Evolutionary conservation across 768 basidiomycete genomes (phyloP).

Genomic region (Amanita molliuscula): DNA sequence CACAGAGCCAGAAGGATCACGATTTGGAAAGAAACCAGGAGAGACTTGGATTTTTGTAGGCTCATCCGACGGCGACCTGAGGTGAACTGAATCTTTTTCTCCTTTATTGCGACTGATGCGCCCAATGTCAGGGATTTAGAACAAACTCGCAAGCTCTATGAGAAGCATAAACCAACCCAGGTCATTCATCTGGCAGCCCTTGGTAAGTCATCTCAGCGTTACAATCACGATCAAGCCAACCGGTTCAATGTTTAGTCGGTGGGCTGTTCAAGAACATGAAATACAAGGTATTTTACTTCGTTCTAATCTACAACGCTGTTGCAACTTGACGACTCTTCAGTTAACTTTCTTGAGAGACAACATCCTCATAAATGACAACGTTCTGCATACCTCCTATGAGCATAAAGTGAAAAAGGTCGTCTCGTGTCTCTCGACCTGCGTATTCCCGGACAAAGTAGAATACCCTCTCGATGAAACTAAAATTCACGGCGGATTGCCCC

Average conservation of each 20-base stretch:
- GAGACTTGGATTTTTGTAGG: slow-evolving; percentile 84
- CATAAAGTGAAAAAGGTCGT: slow-evolving; percentile 67
- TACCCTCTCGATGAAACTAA: slow-evolving; percentile 92
- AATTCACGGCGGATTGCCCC: slow-evolving; percentile 88
- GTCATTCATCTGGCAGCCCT: slow-evolving; percentile 95
- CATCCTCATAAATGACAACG: slow-evolving; percentile 90
- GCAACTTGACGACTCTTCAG: slow-evolving; percentile 22
- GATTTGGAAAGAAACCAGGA: slow-evolving; percentile 63
- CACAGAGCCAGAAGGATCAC: slow-evolving; percentile 65
- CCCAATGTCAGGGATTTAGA: slow-evolving; percentile 43
- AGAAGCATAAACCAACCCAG: slow-evolving; percentile 90
- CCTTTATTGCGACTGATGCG: slow-evolving; percentile 3
- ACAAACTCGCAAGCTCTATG: slow-evolving; percentile 65
- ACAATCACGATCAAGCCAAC: slow-evolving; percentile 3
- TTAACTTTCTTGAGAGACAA: slow-evolving; percentile 92
- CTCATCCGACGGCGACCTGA: slow-evolving; percentile 76
- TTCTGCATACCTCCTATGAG: slow-evolving; percentile 67
- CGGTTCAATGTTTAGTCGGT: slow-evolving; percentile 47
- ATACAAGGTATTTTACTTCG: slow-evolving; percentile 49
- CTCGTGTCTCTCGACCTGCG: slow-evolving; percentile 94
- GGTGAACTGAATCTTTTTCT: slow-evolving; percentile 29
- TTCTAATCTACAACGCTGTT: neutral
- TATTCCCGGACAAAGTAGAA: slow-evolving; percentile 91
- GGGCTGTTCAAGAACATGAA: slow-evolving; percentile 96
- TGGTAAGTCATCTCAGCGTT: slow-evolving; percentile 35